Evolutionary conservation across 2,329 filamentous ascomycete species (phyloP).

Genomic region (Trichoderma asperellum): DNA sequence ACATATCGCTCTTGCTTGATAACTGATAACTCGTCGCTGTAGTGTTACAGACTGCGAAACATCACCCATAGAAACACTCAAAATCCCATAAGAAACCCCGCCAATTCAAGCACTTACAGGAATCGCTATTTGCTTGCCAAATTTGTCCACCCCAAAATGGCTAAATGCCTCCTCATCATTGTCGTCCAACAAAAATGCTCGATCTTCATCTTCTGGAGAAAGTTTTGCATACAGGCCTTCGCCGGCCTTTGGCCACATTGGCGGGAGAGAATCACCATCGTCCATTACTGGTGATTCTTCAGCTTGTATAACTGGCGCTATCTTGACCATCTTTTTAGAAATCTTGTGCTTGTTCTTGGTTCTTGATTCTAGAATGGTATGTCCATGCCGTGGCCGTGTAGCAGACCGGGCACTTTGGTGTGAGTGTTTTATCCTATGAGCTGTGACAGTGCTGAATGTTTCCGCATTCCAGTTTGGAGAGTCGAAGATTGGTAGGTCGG

Average conservation of each 20-base stretch:
- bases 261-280: slow-evolving; percentile 42
- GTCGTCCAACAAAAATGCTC: slow-evolving; percentile 43
- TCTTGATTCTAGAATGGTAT: slow-evolving; percentile 37
- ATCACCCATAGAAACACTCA: background rate
- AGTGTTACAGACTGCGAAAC: background rate
- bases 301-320: slow-evolving; percentile 36
- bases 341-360: slow-evolving; percentile 40
- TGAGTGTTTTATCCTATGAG: slow-evolving; percentile 17
- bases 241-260: slow-evolving; percentile 47
- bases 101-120: slow-evolving; percentile 36
- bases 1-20: background rate
- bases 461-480: slow-evolving; percentile 47
- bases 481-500: slow-evolving; percentile 49
- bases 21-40: background rate
- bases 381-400: slow-evolving; percentile 38
- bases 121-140: slow-evolving; percentile 44
- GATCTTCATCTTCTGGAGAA: slow-evolving; percentile 45
- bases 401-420: slow-evolving; percentile 23
- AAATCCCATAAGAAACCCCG: background rate
- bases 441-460: slow-evolving; percentile 18
- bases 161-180: slow-evolving; percentile 51
- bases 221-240: slow-evolving; percentile 47
- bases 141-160: slow-evolving; percentile 47
- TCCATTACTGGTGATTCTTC: slow-evolving; percentile 38
- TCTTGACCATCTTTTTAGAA: slow-evolving; percentile 42